phyloP scores from a whole-genome alignment of 106 monocot genomes.

The Dioscorea zingiberensis region DNA sequence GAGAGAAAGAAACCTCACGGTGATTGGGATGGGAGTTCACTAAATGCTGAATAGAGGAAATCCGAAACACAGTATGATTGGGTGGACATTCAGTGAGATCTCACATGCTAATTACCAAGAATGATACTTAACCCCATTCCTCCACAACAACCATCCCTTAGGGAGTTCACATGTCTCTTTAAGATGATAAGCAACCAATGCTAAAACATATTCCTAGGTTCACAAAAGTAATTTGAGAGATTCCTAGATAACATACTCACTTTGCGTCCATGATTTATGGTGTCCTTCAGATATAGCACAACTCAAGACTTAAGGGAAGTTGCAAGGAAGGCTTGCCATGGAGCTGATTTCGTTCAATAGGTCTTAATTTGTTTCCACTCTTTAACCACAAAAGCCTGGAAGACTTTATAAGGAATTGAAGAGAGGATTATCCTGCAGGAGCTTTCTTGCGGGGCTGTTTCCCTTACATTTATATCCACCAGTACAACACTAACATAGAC shows the following conservation, averaged over 20 bases:
- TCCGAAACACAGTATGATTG: no score
- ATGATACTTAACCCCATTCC: no score
- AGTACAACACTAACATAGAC: conserved; percentile 13
- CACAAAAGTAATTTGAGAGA: no score
- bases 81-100: no score
- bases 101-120: no score
- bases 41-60: no score
- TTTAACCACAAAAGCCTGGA: conserved; percentile 51
- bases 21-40: no score
- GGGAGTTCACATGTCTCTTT: no score
- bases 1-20: no score
- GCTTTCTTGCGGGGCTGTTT: conserved; percentile 16
- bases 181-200: no score
- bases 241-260: conserved; percentile 38
- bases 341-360: conserved; percentile 76
- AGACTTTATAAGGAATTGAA: conserved; percentile 35
- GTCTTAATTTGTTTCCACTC: conserved; percentile 84
- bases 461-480: conserved; percentile 12
- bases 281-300: conserved; percentile 82
- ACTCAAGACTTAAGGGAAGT: conserved; percentile 75
- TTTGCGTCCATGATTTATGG: conserved; percentile 53
- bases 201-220: no score
- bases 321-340: conserved; percentile 90
- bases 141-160: no score
- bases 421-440: conserved; percentile 45